These are phyloP conservation scores for Panaeolus papilionaceus DNA, from an alignment of 768 basidiomycete species.

Conservation along the genomic window DNA sequence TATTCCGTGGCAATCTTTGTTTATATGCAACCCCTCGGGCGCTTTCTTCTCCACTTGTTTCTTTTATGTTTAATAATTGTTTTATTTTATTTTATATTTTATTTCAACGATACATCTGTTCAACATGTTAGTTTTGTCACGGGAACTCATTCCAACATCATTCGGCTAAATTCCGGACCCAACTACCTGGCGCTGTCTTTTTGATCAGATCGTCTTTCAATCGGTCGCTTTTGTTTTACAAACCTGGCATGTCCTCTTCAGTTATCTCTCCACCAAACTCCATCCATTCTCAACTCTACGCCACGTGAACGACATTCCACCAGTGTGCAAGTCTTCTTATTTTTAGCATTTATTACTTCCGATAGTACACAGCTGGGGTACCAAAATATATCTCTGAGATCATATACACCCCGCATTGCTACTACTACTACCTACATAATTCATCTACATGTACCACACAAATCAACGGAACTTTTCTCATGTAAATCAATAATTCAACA, in stretches of 20 bases:
- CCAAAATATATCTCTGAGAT: too few species aligned
- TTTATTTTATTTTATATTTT: background rate
- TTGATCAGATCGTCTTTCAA: slow-evolving; percentile 41
- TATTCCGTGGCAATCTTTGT: slow-evolving; percentile 47
- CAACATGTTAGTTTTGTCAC: slow-evolving; percentile 29
- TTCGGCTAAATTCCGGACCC: slow-evolving; percentile 54
- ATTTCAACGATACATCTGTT: slow-evolving; percentile 37
- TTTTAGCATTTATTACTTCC: background rate
- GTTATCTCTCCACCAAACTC: slow-evolving; percentile 6
- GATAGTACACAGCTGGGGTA: background rate
- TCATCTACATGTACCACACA: too few species aligned
- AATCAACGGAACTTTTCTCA: too few species aligned
- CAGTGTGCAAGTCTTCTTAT: slow-evolving; percentile 8
- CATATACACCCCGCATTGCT: too few species aligned
- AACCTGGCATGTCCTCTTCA: background rate
- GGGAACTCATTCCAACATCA: slow-evolving; percentile 23
- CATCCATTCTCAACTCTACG: slow-evolving; percentile 24
- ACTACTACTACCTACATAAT: too few species aligned
- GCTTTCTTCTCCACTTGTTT: slow-evolving; percentile 37
- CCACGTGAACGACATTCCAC: slow-evolving; percentile 29
- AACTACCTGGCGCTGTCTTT: slow-evolving; percentile 40
- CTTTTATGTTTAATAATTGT: background rate
- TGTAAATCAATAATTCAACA: background rate
- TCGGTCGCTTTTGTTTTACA: slow-evolving; percentile 3
- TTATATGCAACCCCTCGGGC: slow-evolving; percentile 38